These are phyloP conservation scores for Fusarium cyanostomum DNA, from an alignment of 2,329 filamentous ascomycete genomes.

Conservation along the genomic window DNA sequence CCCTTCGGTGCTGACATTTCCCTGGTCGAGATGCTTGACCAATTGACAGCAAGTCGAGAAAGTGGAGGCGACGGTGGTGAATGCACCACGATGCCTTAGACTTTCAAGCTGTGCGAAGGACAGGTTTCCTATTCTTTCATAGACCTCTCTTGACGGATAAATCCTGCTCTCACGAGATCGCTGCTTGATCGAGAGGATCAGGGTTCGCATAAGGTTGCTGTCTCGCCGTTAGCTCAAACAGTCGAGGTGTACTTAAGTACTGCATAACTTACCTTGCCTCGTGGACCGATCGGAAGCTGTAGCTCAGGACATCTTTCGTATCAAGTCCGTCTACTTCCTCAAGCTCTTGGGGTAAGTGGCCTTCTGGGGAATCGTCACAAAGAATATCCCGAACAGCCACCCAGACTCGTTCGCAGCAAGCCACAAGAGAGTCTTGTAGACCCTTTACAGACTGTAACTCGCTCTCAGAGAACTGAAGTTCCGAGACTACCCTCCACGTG, in stretches of 20 bases:
- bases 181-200: constrained; percentile 64
- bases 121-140: constrained; percentile 74
- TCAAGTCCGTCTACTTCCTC: constrained; percentile 75
- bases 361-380: constrained; percentile 95
- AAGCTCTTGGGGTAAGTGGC: constrained; percentile 81
- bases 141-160: constrained; percentile 62
- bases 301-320: constrained; percentile 91
- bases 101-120: constrained; percentile 85
- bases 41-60: constrained; percentile 82
- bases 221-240: constrained; percentile 19
- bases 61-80: constrained; percentile 90
- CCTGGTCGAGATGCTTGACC: constrained; percentile 58
- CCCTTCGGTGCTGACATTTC: constrained; percentile 45
- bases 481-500: constrained; percentile 62
- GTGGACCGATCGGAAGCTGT: constrained; percentile 93
- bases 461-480: constrained; percentile 50
- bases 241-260: constrained; percentile 11
- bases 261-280: constrained; percentile 76
- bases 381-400: constrained; percentile 76
- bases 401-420: constrained; percentile 78
- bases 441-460: constrained; percentile 49
- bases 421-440: constrained; percentile 66
- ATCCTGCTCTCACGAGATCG: constrained; percentile 55
- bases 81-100: constrained; percentile 89
- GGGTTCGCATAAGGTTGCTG: constrained; percentile 76